These are phyloP conservation scores for Volvox carteri DNA, from an alignment of 163 green algal genomes.

Conservation along the genomic window DNA sequence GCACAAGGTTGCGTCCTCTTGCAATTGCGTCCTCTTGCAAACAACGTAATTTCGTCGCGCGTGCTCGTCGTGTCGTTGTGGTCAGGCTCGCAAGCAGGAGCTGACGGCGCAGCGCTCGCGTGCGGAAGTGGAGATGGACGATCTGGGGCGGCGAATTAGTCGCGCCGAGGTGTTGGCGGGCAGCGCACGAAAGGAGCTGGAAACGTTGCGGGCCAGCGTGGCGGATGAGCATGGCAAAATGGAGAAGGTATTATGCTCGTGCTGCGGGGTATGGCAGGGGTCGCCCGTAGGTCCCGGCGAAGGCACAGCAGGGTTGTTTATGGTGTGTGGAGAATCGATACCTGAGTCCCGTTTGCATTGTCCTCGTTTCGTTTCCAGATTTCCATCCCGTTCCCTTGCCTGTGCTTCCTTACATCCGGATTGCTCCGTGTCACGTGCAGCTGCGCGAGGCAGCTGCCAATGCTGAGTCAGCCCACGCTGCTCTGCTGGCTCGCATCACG, in stretches of 20 bases:
- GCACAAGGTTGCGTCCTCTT: too few species aligned
- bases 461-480: slow-evolving; percentile 17
- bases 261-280: too few species aligned
- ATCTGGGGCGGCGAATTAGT: slow-evolving; percentile 49
- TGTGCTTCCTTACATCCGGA: too few species aligned
- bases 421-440: too few species aligned
- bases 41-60: neutral
- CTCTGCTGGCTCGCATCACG: slow-evolving; percentile 53
- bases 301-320: too few species aligned
- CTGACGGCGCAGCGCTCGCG: slow-evolving; percentile 63
- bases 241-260: slow-evolving; percentile 64
- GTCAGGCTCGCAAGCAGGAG: slow-evolving; percentile 38
- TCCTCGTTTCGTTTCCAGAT: too few species aligned
- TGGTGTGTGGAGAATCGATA: too few species aligned
- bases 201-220: slow-evolving; percentile 25
- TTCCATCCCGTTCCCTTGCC: too few species aligned
- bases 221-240: slow-evolving; percentile 59
- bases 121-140: slow-evolving; percentile 78
- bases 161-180: slow-evolving; percentile 4
- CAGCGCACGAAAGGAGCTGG: slow-evolving; percentile 43
- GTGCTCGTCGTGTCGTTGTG: neutral
- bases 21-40: too few species aligned
- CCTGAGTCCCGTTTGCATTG: too few species aligned
- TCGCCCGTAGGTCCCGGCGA: too few species aligned
- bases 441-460: slow-evolving; percentile 13